Conservation (phyloP, 345 rosid species). For the Kernera saxatilis region DNA sequence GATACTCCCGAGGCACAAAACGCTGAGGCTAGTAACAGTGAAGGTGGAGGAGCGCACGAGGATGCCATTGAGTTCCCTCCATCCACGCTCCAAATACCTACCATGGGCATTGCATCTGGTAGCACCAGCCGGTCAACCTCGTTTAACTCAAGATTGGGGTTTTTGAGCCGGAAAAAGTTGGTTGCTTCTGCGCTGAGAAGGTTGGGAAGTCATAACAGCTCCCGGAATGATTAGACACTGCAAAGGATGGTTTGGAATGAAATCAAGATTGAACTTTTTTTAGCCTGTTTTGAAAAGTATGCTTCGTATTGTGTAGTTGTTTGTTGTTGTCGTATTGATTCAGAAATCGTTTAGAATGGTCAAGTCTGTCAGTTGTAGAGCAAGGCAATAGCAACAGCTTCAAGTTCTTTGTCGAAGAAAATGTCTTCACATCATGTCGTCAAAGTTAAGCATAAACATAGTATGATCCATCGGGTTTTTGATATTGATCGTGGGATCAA, state of each 20-base stretch:
- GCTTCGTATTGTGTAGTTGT: background rate
- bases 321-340: background rate
- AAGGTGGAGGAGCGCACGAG: slow-evolving; percentile 43
- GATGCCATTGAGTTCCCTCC: slow-evolving; percentile 40
- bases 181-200: slow-evolving; percentile 58
- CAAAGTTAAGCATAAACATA: background rate
- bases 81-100: slow-evolving; percentile 22
- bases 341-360: background rate
- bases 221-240: slow-evolving; percentile 31
- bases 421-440: background rate
- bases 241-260: background rate
- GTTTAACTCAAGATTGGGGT: slow-evolving; percentile 57
- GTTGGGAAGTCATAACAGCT: slow-evolving; percentile 49
- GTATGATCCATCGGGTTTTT: background rate
- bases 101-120: slow-evolving; percentile 35
- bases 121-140: slow-evolving; percentile 42
- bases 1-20: slow-evolving; percentile 49
- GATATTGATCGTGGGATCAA: background rate
- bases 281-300: background rate
- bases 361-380: background rate
- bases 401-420: background rate
- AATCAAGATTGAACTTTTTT: background rate
- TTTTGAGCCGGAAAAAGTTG: slow-evolving; percentile 46
- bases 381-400: background rate
- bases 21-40: slow-evolving; percentile 47